Conservation (phyloP, 257 asterid species). For the Solanum lycopersicoides region DNA sequence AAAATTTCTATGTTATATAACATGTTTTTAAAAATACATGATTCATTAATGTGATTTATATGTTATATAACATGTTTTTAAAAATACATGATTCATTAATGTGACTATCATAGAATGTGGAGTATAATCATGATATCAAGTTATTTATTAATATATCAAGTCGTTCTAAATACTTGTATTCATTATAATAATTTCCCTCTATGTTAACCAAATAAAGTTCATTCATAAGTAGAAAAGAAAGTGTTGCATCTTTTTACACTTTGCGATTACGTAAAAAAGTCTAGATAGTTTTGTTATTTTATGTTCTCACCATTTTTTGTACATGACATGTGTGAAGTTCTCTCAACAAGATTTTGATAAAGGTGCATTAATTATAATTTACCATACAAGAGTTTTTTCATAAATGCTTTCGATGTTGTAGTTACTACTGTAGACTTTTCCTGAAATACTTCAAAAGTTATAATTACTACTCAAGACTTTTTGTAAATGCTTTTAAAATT, state of each 20-base stretch:
- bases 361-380: background rate
- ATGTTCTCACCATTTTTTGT: conserved; percentile 11
- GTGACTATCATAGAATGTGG: background rate
- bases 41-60: too few relatives aligned
- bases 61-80: too few relatives aligned
- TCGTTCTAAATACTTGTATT: too few relatives aligned
- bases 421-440: background rate
- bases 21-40: too few relatives aligned
- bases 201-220: background rate
- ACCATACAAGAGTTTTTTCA: background rate
- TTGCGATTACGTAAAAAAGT: background rate
- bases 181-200: background rate
- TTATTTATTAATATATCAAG: background rate
- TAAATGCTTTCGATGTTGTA: background rate
- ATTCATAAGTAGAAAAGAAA: background rate
- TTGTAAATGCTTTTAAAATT: background rate
- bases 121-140: background rate
- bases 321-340: conserved; percentile 15
- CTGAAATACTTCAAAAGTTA: too few relatives aligned
- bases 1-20: background rate
- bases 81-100: background rate
- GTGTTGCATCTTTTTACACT: conserved; percentile 9
- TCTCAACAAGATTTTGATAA: background rate
- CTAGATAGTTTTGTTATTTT: conserved; percentile 10
- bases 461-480: background rate